Conservation (phyloP, 257 asterid genomes). For the Apocynum venetum region DNA sequence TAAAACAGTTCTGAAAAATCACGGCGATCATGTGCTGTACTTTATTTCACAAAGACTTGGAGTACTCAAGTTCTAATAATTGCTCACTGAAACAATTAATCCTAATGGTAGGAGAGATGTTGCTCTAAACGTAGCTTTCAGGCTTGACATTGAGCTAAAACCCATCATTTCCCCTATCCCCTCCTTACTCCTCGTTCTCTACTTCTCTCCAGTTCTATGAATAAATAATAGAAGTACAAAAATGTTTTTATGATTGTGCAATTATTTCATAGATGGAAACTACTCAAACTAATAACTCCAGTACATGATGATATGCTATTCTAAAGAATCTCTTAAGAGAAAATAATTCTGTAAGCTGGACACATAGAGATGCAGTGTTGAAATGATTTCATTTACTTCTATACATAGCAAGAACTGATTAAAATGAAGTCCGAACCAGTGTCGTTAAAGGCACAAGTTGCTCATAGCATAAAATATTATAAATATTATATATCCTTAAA, state of each 20-base stretch:
- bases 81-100: too few relatives aligned
- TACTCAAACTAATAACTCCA: too few relatives aligned
- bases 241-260: too few relatives aligned
- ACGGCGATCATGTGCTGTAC: neutral
- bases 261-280: neutral
- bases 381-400: neutral
- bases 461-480: too few relatives aligned
- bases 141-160: too few relatives aligned
- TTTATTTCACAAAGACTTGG: neutral
- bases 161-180: too few relatives aligned
- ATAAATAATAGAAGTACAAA: too few relatives aligned
- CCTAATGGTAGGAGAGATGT: neutral
- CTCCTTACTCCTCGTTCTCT: too few relatives aligned
- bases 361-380: neutral
- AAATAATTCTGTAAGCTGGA: neutral
- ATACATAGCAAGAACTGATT: neutral
- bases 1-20: neutral
- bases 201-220: too few relatives aligned
- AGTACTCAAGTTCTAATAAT: neutral
- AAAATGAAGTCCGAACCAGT: neutral
- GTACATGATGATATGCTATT: neutral
- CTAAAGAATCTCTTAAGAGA: neutral
- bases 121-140: too few relatives aligned
- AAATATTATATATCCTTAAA: too few relatives aligned
- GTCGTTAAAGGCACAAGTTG: too few relatives aligned